phyloP scores from a whole-genome alignment of 2,329 filamentous ascomycete species.

The Sarocladiaceae sp. region DNA sequence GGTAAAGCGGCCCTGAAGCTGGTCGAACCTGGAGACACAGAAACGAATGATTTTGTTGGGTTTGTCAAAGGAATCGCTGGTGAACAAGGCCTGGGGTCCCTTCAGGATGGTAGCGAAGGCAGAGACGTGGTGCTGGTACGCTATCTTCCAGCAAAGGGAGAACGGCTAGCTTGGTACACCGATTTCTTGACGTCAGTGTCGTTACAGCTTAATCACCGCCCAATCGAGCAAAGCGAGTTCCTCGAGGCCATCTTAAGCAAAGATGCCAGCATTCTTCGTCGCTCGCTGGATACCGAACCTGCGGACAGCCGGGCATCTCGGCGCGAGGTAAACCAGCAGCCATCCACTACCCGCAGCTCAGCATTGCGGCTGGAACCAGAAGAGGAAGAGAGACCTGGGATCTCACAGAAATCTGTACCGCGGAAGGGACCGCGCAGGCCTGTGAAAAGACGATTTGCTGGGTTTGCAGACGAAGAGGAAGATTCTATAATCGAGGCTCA shows the following conservation, averaged over 20 bases:
- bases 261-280: conserved; percentile 66
- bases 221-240: conserved; percentile 86
- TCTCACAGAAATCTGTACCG: conserved; percentile 18
- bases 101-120: conserved; percentile 56
- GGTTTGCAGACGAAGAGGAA: conserved; percentile 50
- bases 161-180: conserved; percentile 58
- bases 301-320: conserved; percentile 16
- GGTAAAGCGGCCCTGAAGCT: conserved; percentile 72
- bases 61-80: conserved; percentile 72
- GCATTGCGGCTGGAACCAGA: too few species aligned
- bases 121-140: conserved; percentile 75
- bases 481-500: conserved; percentile 29
- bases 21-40: conserved; percentile 56
- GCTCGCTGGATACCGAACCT: conserved; percentile 51
- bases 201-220: conserved; percentile 67
- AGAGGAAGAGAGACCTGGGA: conserved; percentile 9
- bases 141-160: conserved; percentile 53
- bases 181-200: conserved; percentile 65
- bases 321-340: too few species aligned
- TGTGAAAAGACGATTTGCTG: conserved; percentile 58
- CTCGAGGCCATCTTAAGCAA: conserved; percentile 81
- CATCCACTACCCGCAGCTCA: too few species aligned
- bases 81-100: conserved; percentile 61
- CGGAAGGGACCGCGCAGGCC: conserved; percentile 29
- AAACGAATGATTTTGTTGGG: conserved; percentile 67